A percentile compares a stretch with the other conserved stretches of the same genome.
Evolutionary conservation across 1,284 basidiomycete genomes (phyloP).

Genomic region (Singerocomus rubriflavus): DNA sequence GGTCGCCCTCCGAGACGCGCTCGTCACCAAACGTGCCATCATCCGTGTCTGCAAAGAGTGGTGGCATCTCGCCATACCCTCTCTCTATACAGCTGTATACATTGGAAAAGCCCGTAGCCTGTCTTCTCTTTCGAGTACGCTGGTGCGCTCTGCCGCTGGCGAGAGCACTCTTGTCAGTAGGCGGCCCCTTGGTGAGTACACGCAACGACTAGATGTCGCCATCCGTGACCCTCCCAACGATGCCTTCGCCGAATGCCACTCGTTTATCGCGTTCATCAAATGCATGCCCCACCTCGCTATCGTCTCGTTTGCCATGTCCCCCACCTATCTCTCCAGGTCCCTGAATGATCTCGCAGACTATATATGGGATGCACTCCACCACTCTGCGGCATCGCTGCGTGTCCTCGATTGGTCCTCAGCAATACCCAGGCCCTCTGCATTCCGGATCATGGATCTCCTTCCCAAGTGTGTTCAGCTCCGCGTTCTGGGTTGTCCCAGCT

Average conservation of each 20-base stretch:
- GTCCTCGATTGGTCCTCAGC: conserved; percentile 22
- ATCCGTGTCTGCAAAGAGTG: conserved; percentile 40
- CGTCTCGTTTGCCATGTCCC: conserved; percentile 20
- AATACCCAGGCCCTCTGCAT: neutral
- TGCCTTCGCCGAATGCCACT: conserved; percentile 2
- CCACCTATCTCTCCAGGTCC: neutral
- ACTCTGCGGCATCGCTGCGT: conserved; percentile 14
- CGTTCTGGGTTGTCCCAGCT: conserved; percentile 15
- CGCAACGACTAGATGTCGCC: conserved; percentile 35
- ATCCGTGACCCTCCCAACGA: conserved; percentile 25
- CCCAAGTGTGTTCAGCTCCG: conserved; percentile 19
- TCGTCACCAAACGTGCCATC: conserved; percentile 35
- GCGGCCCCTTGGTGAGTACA: conserved; percentile 28
- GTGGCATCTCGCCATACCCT: conserved; percentile 32
- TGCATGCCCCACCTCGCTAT: conserved; percentile 31
- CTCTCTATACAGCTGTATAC: conserved; percentile 34
- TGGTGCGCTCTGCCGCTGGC: conserved; percentile 16
- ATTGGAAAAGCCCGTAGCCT: conserved; percentile 26
- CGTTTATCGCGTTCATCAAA: conserved; percentile 22
- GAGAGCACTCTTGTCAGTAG: conserved; percentile 7
- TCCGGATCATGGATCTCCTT: conserved; percentile 8
- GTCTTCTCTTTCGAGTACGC: conserved; percentile 21
- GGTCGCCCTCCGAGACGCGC: conserved; percentile 12
- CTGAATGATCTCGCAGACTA: neutral
- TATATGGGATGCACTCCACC: conserved; percentile 18